Evolutionary conservation across 1,284 basidiomycete species (phyloP).

Genomic region (Cryptococcus maquisensis): DNA sequence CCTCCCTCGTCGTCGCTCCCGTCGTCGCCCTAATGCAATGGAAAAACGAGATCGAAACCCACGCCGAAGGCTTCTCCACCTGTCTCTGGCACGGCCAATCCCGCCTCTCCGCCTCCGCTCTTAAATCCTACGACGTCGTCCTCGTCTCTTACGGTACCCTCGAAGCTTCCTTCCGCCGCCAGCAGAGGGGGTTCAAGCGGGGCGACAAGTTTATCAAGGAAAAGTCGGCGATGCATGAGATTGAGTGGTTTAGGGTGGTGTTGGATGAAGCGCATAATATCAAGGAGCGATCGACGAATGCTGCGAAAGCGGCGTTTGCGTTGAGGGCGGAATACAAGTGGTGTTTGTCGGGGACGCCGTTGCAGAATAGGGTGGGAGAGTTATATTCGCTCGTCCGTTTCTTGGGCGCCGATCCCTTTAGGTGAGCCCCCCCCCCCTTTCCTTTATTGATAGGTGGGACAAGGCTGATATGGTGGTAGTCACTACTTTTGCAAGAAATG

Average conservation of each 20-base stretch:
- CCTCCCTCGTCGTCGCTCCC: conserved; percentile 89
- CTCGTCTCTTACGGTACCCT: conserved; percentile 66
- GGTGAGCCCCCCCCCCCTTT: conserved; percentile 16
- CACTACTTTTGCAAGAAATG: conserved; percentile 82
- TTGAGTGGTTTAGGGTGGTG: conserved; percentile 67
- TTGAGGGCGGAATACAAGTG: conserved; percentile 77
- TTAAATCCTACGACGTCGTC: conserved; percentile 82
- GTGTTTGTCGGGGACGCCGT: conserved; percentile 98
- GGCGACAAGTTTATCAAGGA: conserved; percentile 83
- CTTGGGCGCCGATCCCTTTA: conserved; percentile 82
- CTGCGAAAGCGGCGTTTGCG: conserved; percentile 92
- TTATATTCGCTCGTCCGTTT: conserved; percentile 90
- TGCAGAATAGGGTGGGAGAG: conserved; percentile 96
- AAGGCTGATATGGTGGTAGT: conserved; percentile 14
- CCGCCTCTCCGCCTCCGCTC: conserved; percentile 57
- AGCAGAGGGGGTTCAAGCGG: conserved; percentile 85
- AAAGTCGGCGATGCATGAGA: conserved; percentile 75
- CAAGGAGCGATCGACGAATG: conserved; percentile 91
- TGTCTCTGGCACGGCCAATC: conserved; percentile 85
- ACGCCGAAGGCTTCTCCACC: conserved; percentile 70
- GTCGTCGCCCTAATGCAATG: conserved; percentile 99
- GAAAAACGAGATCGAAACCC: conserved; percentile 86
- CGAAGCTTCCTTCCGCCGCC: conserved; percentile 89
- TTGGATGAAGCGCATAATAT: conserved; percentile 99
- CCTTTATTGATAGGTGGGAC: neutral